Base-by-base conservation (phyloP, 2,329 filamentous ascomycete species). In the Massarina eburnea region DNA sequence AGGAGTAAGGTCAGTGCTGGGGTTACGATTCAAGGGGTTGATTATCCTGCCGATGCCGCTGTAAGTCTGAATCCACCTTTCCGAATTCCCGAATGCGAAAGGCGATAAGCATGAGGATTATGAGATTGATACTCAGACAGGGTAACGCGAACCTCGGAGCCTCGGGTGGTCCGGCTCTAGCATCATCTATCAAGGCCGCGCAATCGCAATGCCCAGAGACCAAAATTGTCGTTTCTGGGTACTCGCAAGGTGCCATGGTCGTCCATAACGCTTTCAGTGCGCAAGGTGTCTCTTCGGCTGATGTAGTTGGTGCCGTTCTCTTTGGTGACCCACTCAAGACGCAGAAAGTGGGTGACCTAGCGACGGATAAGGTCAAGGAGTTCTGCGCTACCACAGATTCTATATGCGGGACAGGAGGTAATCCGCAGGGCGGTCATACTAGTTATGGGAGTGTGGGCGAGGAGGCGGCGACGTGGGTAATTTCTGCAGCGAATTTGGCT, bases 241-340 rank as follows among this genome's bases (percentile, higher is more conserved):
- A 68, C 43, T 59, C 51, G 1, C 66, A 69, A 44, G 66, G 66
- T 12, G 65, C 46, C 8, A 64, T 67, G 59, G 62, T 67, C 7
- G 63, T 67, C 3, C 64, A 66, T 52, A 63, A 60, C 26, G 56
- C 62, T 8, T 62, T 65, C 48, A 48, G 20, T 2, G 27, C 27
- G 12, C 53, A 64, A 17, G 61, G 61, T 4, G 32, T 62, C 12
- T 51, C 55, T 10, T 48, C 57, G 1, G 38, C 55, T 2, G 39
- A 65, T 30, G 57, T 68, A 22, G 48, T 54, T 14, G 64, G 57
- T 14, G 60, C 57, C 6, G 46, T 67, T 21, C 43, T 64, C 24
- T 66, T 67, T 32, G 63, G 63, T 24, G 62, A 67, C 41, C 63
- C 63, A 43, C 51, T 65, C 43, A 66, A 66, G 54, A 52, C 48